A percentile compares a stretch with the other conserved stretches of the same genome.
phyloP scores from a whole-genome alignment of 2,329 filamentous ascomycete species.

The Teratosphaeria zuluensis region DNA sequence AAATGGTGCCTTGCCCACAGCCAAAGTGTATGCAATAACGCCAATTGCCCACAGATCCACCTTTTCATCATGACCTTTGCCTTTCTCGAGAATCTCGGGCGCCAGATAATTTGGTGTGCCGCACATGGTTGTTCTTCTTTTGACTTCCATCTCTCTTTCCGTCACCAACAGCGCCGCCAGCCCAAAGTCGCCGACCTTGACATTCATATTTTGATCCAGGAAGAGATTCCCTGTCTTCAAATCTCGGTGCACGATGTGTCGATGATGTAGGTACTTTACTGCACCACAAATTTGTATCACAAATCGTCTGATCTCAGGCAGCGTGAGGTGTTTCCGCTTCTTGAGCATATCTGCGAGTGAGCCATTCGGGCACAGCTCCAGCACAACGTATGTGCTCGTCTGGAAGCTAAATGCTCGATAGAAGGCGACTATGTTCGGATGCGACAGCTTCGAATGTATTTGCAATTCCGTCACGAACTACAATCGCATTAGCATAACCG shows the following conservation, averaged over 20 bases:
- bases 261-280: slow-evolving; percentile 94
- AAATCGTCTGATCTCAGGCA: slow-evolving; percentile 89
- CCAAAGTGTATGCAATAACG: slow-evolving; percentile 97
- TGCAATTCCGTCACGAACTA: slow-evolving; percentile 76
- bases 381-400: slow-evolving; percentile 81
- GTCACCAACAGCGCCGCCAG: slow-evolving; percentile 85
- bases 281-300: slow-evolving; percentile 91
- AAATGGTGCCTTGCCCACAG: slow-evolving; percentile 92
- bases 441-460: slow-evolving; percentile 95
- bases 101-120: slow-evolving; percentile 98
- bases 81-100: slow-evolving; percentile 90
- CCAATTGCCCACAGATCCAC: slow-evolving; percentile 98
- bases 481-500: slow-evolving; percentile 5
- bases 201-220: slow-evolving; percentile 86
- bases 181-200: slow-evolving; percentile 96
- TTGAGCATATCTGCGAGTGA: slow-evolving; percentile 98
- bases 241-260: slow-evolving; percentile 93
- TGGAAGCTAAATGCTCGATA: slow-evolving; percentile 86
- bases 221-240: slow-evolving; percentile 98
- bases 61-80: slow-evolving; percentile 92
- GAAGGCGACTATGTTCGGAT: slow-evolving; percentile 93
- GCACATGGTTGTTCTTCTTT: slow-evolving; percentile 81
- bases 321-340: slow-evolving; percentile 77
- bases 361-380: slow-evolving; percentile 90
- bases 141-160: slow-evolving; percentile 75